phyloP scores from a whole-genome alignment of 2,329 filamentous ascomycete genomes.

The Reticulascus tulasneorum region DNA sequence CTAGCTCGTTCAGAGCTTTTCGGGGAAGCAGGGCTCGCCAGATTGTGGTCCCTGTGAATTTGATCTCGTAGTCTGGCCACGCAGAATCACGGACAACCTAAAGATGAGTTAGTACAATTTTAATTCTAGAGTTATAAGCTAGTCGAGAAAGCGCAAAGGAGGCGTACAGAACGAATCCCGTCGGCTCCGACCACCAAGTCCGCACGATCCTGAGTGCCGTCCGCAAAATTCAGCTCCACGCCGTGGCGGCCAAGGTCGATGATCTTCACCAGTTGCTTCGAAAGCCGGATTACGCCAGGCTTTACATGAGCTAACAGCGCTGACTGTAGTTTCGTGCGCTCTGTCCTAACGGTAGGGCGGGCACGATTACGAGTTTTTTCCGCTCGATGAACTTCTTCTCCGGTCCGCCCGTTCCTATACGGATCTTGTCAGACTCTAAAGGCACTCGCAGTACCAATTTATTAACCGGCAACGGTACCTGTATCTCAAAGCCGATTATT shows the following conservation, averaged over 20 bases:
- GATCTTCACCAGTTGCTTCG: constrained; percentile 37
- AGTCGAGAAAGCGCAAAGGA: too few species aligned
- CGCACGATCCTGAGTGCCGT: constrained; percentile 32
- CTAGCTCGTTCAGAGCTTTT: too few species aligned
- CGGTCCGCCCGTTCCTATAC: constrained; percentile 26
- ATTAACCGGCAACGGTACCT: too few species aligned
- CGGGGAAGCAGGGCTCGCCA: too few species aligned
- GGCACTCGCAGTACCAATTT: too few species aligned
- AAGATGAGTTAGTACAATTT: accelerated
- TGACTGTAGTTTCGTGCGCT: constrained; percentile 39
- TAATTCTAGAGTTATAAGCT: too few species aligned
- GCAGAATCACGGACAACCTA: constrained; percentile 36
- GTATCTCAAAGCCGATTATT: too few species aligned
- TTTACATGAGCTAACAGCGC: constrained; percentile 44
- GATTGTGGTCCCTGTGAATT: constrained; percentile 43
- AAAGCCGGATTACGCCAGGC: constrained; percentile 36
- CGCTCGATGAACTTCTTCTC: constrained; percentile 22
- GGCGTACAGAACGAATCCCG: constrained; percentile 44
- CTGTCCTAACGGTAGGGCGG: constrained; percentile 21
- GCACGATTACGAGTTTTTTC: constrained; percentile 17
- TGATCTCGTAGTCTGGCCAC: constrained; percentile 37
- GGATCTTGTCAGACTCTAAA: neutral
- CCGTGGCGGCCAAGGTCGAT: constrained; percentile 30
- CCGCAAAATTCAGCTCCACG: constrained; percentile 39
- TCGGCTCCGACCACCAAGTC: constrained; percentile 50